Base-by-base conservation (phyloP, 176 grass and related monocot genomes). In the Themeda triandra region DNA sequence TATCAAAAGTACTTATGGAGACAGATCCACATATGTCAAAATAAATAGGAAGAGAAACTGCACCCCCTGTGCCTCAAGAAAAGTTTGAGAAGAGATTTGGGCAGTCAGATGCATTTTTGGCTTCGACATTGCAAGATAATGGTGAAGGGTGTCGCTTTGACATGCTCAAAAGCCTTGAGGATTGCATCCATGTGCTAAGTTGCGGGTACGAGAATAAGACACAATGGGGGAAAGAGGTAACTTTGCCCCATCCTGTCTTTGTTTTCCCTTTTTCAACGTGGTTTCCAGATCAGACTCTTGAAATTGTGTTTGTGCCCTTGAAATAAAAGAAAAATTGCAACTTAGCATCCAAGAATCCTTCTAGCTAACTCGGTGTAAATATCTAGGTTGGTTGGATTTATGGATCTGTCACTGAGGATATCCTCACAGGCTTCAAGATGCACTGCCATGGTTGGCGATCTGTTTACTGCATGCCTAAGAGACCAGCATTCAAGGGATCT, bases 191-290 rank as follows among this genome's bases (percentile, higher is more conserved):
- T 82, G 80, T 82, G 35, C 66, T 82, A 59, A 82, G 66, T 82
- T 82, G 80, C 2, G 80, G 80, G 49, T 82, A 71, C 15, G 80
- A 82, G 66, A 82, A 82, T 56, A 82, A 82, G 80, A 82, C 80
- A 30, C 80, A 82, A 21, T 82, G 80, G 80, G 80, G 80, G 33
- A 82, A 82, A 71, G 80, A 82, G 80, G 80, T 82, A 82, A 82
- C 66, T 41, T 59, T 71, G 32, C n/a, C 66, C 30, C 9, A 33
- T 56, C 51, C 32, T 6, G 54, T 37, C 45, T 71, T 82, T 41
- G 39, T 29, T 51, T 58, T 12, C 8, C 31, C 23, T 67, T 40
- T 59, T 40, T 23, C 6, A 33, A 14, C 59, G 13, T 9, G 30
- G 27, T 18, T 51, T 40, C 36, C n/a, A 4, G 10, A 70, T 41